These are phyloP conservation scores for Pichia sp. DNA, from an alignment of 1,139 yeast genomes.

Conservation along the genomic window DNA sequence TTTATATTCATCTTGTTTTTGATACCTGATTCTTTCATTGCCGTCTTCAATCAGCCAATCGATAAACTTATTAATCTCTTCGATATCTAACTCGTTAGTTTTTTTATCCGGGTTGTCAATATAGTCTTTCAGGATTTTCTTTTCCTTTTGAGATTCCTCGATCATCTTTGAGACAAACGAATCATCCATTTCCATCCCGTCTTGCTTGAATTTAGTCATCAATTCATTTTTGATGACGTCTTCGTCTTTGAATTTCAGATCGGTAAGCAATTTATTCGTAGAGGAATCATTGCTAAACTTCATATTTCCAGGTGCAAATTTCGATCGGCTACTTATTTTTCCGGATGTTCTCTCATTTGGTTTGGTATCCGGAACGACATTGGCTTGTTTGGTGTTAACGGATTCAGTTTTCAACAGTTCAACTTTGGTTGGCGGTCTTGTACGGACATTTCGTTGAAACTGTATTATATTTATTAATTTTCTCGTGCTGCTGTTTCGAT, in stretches of 20 bases:
- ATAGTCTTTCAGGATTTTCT: constrained; percentile 11
- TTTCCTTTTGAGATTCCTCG: constrained; percentile 17
- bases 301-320: background rate
- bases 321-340: background rate
- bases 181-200: constrained; percentile 23
- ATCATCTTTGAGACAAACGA: constrained; percentile 21
- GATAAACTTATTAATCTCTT: constrained; percentile 17
- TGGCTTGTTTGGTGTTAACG: background rate
- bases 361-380: background rate
- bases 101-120: constrained; percentile 12
- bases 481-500: too few species aligned
- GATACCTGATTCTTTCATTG: constrained; percentile 9
- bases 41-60: constrained; percentile 24
- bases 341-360: too few species aligned
- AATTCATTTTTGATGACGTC: constrained; percentile 21
- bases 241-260: constrained; percentile 7
- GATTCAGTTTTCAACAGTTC: background rate
- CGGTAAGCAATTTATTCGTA: too few species aligned
- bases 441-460: background rate
- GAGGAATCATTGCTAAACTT: too few species aligned
- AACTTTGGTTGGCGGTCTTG: background rate
- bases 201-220: constrained; percentile 15
- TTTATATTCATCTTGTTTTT: constrained; percentile 3
- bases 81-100: constrained; percentile 10
- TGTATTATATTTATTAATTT: too few species aligned